Evolutionary conservation across 257 asterid genomes (phyloP).

Genomic region (Echites panduratus): DNA sequence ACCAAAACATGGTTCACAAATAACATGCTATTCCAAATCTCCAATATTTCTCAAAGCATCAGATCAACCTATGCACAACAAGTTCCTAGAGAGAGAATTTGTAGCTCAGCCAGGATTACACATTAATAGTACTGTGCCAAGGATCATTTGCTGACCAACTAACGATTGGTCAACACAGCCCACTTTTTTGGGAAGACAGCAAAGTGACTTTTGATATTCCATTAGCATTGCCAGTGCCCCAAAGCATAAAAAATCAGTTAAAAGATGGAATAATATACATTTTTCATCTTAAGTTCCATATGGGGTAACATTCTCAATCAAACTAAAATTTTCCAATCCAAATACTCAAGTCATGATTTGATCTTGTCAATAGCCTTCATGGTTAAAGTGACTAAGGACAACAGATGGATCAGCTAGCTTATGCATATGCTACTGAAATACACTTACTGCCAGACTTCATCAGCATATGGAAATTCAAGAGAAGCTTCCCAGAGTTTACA

Average conservation of each 20-base stretch:
- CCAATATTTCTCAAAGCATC: background rate
- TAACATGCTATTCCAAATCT: conserved; percentile 2
- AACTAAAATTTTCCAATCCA: background rate
- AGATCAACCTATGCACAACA: background rate
- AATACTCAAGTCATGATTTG: background rate
- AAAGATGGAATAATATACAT: background rate
- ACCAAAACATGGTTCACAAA: background rate
- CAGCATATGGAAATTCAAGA: background rate
- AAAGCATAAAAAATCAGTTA: background rate
- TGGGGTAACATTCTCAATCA: background rate
- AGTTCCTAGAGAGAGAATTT: background rate
- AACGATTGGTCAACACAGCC: background rate
- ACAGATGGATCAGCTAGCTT: conserved; percentile 1
- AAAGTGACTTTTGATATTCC: background rate
- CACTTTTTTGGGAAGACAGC: background rate
- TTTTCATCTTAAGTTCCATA: conserved; percentile 2
- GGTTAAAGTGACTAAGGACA: background rate
- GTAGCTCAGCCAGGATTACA: conserved; percentile 8
- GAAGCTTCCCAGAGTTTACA: conserved; percentile 19
- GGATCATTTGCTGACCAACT: background rate
- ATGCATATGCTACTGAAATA: background rate
- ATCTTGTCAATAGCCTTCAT: background rate
- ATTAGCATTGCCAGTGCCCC: background rate
- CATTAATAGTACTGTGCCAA: conserved; percentile 8
- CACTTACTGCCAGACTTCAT: conserved; percentile 1